Evolutionary conservation across 441 rosid genomes (phyloP).

Genomic region (Populus hybrid): DNA sequence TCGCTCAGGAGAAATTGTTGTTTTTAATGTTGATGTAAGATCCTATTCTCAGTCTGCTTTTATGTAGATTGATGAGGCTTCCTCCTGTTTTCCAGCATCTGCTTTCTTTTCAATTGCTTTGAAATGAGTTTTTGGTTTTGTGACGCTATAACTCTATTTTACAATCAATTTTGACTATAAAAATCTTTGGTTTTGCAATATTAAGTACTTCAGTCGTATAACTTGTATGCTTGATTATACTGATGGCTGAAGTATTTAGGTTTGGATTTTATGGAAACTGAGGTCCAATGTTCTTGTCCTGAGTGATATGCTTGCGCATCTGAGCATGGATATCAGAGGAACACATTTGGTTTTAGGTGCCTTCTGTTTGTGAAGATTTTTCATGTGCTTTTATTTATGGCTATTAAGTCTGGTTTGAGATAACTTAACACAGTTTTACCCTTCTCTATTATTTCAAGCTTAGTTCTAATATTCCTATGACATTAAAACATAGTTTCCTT

Average conservation of each 20-base stretch:
- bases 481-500: neutral
- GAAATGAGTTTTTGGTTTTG: neutral
- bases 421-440: neutral
- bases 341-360: neutral
- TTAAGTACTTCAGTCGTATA: neutral
- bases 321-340: neutral
- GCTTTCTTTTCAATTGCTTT: neutral
- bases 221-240: neutral
- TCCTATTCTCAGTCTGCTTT: neutral
- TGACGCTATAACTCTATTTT: neutral
- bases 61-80: neutral
- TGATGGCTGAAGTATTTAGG: neutral
- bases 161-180: neutral
- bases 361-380: neutral
- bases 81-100: neutral
- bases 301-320: neutral
- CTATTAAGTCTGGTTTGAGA: neutral
- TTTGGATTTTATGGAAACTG: neutral
- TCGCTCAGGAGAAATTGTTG: slow-evolving; percentile 94
- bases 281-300: neutral
- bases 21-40: slow-evolving; percentile 81
- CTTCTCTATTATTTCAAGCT: neutral
- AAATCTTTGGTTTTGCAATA: neutral
- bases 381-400: neutral
- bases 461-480: neutral